Evolutionary conservation across 1,139 yeast genomes (phyloP), one percentile per base, ranked within the genome.

Genomic region (Waltiozyma sp.): DNA sequence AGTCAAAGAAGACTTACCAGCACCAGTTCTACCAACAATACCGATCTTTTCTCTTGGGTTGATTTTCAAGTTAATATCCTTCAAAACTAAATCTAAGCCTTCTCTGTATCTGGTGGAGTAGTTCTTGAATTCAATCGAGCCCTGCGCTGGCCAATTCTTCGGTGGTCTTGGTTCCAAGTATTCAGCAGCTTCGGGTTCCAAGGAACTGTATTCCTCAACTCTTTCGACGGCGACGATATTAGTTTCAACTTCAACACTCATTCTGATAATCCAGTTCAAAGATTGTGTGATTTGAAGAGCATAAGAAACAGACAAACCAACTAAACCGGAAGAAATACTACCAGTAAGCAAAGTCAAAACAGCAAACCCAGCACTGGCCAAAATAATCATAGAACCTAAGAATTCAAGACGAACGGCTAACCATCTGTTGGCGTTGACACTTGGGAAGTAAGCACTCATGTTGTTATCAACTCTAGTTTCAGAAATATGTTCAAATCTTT

Each of bases 241-340:
- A 13, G 96, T 87, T 61, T 91, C 98, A 42, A 91, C 95, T 57
- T 89, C 97, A 44, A 89, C 97, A 0, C 96, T 87, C 97, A 89
- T 89, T 65, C 97, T 75, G 33, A 91, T 96, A 63, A 89, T 87
- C 97, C 97, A 89, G 64, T 89, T 89, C 64, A 91, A 73, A 0
- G 95, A 74, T 64, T 89, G 96, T 0, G 97, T 91, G 48, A 88
- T 75, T 63, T 88, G 95, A 52, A 91, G 72, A 4, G 97, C 91
- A 61, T 91, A 91, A 39, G 95, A 83, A 51, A 91, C 85, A 21
- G 96, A 84, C 54, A 91, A 71, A 70, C 97, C 98, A 58, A 89
- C 89, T 60, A 84, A 67, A 64, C 97, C 97, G 16, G 96, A 88
- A 19, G 89, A 76, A 38, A 88, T 70, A 28, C 68, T 62, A 14